Evolutionary conservation across 2,329 filamentous ascomycete genomes (phyloP), one percentile per base, ranked within the genome.

Genomic region (Microdochium trichocladiopsis): DNA sequence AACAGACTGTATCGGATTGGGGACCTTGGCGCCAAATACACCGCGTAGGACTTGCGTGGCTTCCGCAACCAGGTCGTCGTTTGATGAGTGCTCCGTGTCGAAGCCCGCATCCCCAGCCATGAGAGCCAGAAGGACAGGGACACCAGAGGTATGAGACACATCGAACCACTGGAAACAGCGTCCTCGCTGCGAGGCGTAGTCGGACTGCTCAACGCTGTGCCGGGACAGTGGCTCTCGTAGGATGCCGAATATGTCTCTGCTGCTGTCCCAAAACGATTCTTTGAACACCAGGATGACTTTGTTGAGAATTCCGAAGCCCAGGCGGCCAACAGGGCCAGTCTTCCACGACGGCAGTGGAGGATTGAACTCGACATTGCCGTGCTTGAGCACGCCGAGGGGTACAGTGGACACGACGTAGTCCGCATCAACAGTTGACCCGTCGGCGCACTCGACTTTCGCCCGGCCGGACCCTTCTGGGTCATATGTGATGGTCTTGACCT

Each of bases 101-200:
- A 91, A 89, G 16, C 92, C 94, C 21, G 95, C 90, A 60, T 96
- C 90, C 22, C 94, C 94, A 49, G 93, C 93, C 93, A 99, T 96
- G 25, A 99, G 78, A 9, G 90, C 94, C 55, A 97, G 84, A 23
- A 96, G 77, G 50, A 91, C 90, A 1, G 89, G 94, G 33, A 95
- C 75, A 1, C 95, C 95, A 47, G 88, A 91, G 2, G 90, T 95
- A 60, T 90, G 89, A 55, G 91, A 87, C 51, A 91, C 90, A 62
- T 99, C 97, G 82, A 96, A 97, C 82, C 96, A 97, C 60, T 99
- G 83, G 63, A 97, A 99, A 70, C 96, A 96, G 23, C 92, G 86
- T n/a, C 93, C 93, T 51, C 93, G 83, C 55, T 84, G 85, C 3
- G 79, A 75, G 4, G 84, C 76, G 63, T 97, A 97, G 58, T 96